These are phyloP conservation scores for Phytomonas sp. DNA, from an alignment of 208 protist species.

Conservation along the genomic window DNA sequence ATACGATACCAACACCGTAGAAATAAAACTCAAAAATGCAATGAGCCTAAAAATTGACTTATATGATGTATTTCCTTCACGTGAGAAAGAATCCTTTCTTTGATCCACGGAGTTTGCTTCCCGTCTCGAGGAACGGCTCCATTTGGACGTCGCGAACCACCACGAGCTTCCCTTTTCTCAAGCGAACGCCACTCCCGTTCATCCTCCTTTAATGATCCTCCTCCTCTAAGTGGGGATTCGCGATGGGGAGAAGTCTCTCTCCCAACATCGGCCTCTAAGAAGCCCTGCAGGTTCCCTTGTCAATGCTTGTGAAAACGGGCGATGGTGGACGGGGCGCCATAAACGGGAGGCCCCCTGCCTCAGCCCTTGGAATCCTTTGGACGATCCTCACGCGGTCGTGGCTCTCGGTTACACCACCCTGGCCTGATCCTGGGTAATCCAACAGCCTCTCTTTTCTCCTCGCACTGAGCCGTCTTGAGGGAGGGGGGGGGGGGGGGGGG, in stretches of 20 bases:
- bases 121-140: conserved; percentile 16
- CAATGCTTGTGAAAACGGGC: too few relatives aligned
- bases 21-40: neutral
- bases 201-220: conserved; percentile 17
- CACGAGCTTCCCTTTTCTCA: conserved; percentile 9
- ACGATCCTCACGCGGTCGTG: conserved; percentile 9
- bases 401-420: conserved; percentile 3
- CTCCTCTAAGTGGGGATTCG: conserved; percentile 18
- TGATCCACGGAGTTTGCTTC: conserved; percentile 17
- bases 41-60: conserved; percentile 1
- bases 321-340: too few relatives aligned
- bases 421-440: conserved; percentile 24
- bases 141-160: conserved; percentile 12
- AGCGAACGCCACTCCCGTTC: neutral
- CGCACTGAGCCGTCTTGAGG: conserved; percentile 29
- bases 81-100: conserved; percentile 16
- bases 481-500: conserved; percentile 34
- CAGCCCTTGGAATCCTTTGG: conserved; percentile 32
- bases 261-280: conserved; percentile 31
- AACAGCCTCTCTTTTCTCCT: conserved; percentile 20
- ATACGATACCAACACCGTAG: neutral
- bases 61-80: conserved; percentile 14
- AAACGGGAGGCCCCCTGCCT: too few relatives aligned
- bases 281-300: conserved; percentile 21
- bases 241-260: conserved; percentile 25